phyloP scores from a whole-genome alignment of 352 stramenopile species.

The Sclerospora graminicola region DNA sequence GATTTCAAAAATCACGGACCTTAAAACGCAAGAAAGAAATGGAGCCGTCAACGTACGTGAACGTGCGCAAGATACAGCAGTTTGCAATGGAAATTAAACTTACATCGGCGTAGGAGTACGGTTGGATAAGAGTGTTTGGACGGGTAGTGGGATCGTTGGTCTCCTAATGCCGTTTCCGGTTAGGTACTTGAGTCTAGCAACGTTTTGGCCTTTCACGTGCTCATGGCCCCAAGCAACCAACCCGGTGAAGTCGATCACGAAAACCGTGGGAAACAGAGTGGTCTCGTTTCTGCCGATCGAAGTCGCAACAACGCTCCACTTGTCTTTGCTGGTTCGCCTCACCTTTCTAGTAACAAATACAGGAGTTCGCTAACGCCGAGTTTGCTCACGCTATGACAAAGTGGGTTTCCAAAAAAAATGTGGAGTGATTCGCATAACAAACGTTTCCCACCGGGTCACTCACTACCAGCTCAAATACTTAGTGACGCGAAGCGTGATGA shows the following conservation, averaged over 20 bases:
- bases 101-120: too few species aligned
- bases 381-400: conserved; percentile 67
- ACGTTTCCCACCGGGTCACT: conserved; percentile 83
- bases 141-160: too few species aligned
- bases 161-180: too few species aligned
- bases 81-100: too few species aligned
- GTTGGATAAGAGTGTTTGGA: too few species aligned
- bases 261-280: conserved; percentile 64
- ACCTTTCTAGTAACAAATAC: conserved; percentile 85
- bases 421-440: conserved; percentile 80
- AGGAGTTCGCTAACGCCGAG: conserved; percentile 52
- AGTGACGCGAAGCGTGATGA: conserved; percentile 79
- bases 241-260: conserved; percentile 59
- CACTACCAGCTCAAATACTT: conserved; percentile 80
- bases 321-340: conserved; percentile 78
- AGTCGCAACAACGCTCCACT: conserved; percentile 88
- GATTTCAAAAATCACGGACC: too few species aligned
- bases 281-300: conserved; percentile 78
- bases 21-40: too few species aligned
- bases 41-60: too few species aligned
- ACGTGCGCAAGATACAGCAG: too few species aligned
- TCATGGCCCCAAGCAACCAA: conserved; percentile 64
- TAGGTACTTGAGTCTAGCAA: conserved; percentile 82
- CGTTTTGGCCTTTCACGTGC: conserved; percentile 65
- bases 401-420: conserved; percentile 84